Conservation (phyloP, 2,329 filamentous ascomycete genomes). For the Curvularia verruculosa region DNA sequence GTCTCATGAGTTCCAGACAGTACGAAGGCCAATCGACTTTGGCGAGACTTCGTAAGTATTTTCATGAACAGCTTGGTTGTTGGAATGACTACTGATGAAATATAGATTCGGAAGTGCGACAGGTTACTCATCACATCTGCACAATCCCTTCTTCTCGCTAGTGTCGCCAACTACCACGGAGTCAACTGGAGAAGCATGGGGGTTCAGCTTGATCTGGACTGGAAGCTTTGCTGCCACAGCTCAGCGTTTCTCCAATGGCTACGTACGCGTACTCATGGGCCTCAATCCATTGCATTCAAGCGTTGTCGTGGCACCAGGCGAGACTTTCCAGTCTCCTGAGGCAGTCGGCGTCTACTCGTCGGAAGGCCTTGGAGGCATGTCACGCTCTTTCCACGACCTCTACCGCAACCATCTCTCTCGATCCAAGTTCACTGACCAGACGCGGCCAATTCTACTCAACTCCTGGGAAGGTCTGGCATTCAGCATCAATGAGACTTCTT, state of each 20-base stretch:
- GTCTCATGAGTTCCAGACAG: constrained; percentile 63
- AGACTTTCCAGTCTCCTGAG: constrained; percentile 66
- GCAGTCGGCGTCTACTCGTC: constrained; percentile 67
- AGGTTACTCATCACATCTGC: constrained; percentile 68
- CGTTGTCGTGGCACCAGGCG: constrained; percentile 62
- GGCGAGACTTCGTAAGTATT: constrained; percentile 50
- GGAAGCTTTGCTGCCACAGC: constrained; percentile 68
- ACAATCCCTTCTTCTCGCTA: constrained; percentile 69
- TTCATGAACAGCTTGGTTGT: neutral
- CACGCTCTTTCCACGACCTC: constrained; percentile 65
- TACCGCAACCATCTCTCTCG: constrained; percentile 67
- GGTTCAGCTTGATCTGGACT: constrained; percentile 69
- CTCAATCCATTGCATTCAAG: constrained; percentile 67
- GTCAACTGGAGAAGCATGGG: constrained; percentile 66
- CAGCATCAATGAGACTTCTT: constrained; percentile 62
- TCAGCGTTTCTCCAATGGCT: constrained; percentile 66
- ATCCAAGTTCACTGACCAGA: constrained; percentile 60
- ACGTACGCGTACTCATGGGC: constrained; percentile 65
- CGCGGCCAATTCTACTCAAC: constrained; percentile 65
- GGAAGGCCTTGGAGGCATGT: constrained; percentile 66
- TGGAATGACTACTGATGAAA: constrained; percentile 8
- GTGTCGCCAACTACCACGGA: constrained; percentile 65
- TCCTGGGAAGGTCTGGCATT: constrained; percentile 70
- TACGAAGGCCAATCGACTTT: constrained; percentile 62
- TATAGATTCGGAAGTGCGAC: constrained; percentile 64